phyloP scores from a whole-genome alignment of 2,329 filamentous ascomycete genomes.

The Pseudocercospora vitis region DNA sequence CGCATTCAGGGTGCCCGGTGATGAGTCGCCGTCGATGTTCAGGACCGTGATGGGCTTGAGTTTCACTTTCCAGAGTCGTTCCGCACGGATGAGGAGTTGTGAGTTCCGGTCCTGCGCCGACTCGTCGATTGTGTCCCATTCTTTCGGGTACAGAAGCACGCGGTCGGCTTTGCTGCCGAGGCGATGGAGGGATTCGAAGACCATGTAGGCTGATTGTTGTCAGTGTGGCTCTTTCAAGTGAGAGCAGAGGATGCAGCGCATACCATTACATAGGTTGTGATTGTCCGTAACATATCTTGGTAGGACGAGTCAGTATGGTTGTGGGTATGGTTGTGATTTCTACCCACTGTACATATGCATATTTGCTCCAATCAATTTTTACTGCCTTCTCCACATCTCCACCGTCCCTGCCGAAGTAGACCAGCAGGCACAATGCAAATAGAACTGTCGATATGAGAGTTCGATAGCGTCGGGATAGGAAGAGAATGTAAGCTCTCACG shows the following conservation, averaged over 20 bases:
- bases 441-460: conserved; percentile 21
- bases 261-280: conserved; percentile 28
- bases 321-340: not conserved
- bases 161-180: conserved; percentile 48
- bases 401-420: conserved; percentile 16
- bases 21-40: conserved; percentile 30
- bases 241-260: not conserved
- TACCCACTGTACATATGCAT: conserved; percentile 29
- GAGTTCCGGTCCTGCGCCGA: conserved; percentile 40
- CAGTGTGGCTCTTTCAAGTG: not conserved
- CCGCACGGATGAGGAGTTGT: conserved; percentile 40
- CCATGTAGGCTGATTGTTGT: conserved; percentile 33
- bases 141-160: conserved; percentile 47
- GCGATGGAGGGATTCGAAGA: conserved; percentile 46
- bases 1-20: conserved; percentile 37
- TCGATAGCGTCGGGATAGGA: conserved; percentile 18
- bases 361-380: conserved; percentile 24
- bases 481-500: conserved; percentile 17
- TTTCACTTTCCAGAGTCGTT: conserved; percentile 51
- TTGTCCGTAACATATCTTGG: conserved; percentile 30
- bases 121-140: conserved; percentile 39
- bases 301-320: not conserved
- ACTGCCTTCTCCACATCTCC: conserved; percentile 6
- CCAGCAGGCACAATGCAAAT: conserved; percentile 22
- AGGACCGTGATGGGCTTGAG: conserved; percentile 50